Percentiles rank a stretch among this genome's conserved stretches.
Conservation (phyloP, 192 early-diverging fungal genomes). For the Backusella australiensis region DNA sequence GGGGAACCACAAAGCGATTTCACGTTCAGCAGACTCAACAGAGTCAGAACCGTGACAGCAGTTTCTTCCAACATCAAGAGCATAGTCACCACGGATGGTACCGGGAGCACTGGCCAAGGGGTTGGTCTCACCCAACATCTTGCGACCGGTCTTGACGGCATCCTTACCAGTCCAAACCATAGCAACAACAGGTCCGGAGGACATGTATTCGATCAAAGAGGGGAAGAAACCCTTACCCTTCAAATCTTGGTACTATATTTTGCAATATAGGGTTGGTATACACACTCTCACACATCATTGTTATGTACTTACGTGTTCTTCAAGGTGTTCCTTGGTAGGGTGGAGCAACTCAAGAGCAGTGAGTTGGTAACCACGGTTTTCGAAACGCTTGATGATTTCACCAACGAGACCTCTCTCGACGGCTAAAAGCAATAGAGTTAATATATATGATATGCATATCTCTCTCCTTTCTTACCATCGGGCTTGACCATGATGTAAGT, state of each 20-base stretch:
- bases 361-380: slow-evolving; percentile 88
- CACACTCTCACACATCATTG: background rate
- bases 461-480: slow-evolving; percentile 29
- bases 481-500: slow-evolving; percentile 63
- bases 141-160: slow-evolving; percentile 88
- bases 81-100: slow-evolving; percentile 95
- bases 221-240: slow-evolving; percentile 88
- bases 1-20: slow-evolving; percentile 64
- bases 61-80: slow-evolving; percentile 83
- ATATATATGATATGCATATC: background rate
- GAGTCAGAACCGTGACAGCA: slow-evolving; percentile 92
- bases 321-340: slow-evolving; percentile 63
- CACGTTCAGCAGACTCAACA: slow-evolving; percentile 85
- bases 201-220: slow-evolving; percentile 77
- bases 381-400: slow-evolving; percentile 93
- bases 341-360: slow-evolving; percentile 74
- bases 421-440: slow-evolving; percentile 27
- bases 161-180: slow-evolving; percentile 94
- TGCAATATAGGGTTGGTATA: background rate
- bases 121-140: slow-evolving; percentile 89
- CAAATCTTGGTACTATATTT: slow-evolving; percentile 71
- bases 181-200: slow-evolving; percentile 91
- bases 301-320: slow-evolving; percentile 36
- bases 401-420: slow-evolving; percentile 86
- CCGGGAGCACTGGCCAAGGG: slow-evolving; percentile 86